These are phyloP conservation scores for Citrus reticulata DNA, from an alignment of 345 rosid genomes.

Conservation along the genomic window DNA sequence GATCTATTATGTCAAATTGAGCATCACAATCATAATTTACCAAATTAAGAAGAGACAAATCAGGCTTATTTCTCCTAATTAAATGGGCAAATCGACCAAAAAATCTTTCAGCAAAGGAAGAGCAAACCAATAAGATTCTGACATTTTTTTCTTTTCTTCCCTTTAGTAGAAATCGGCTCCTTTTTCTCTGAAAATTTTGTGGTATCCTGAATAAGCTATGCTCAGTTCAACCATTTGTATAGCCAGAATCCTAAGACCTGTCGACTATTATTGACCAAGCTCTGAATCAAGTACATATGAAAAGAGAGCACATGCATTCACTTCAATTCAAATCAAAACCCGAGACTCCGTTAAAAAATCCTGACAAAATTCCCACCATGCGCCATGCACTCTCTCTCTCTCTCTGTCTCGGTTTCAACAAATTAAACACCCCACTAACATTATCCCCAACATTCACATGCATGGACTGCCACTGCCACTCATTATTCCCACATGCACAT, in stretches of 20 bases:
- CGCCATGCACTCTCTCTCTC: constrained; percentile 28
- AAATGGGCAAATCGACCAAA: not conserved
- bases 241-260: not conserved
- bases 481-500: constrained; percentile 53
- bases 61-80: not conserved
- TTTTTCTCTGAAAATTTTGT: not conserved
- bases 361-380: constrained; percentile 40
- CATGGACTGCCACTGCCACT: constrained; percentile 50
- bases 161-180: not conserved
- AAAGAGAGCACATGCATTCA: constrained; percentile 25
- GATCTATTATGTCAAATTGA: not conserved
- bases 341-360: constrained; percentile 20
- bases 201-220: not conserved
- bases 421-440: constrained; percentile 2
- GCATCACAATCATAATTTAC: not conserved
- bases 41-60: not conserved
- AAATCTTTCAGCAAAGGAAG: not conserved
- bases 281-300: not conserved
- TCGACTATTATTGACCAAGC: constrained; percentile 11
- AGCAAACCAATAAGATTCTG: not conserved
- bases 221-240: not conserved
- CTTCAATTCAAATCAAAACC: constrained; percentile 16
- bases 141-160: not conserved
- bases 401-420: constrained; percentile 13
- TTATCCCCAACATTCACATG: constrained; percentile 32